Percentiles rank a stretch among this genome's conserved stretches.
Evolutionary conservation across 352 stramenopile genomes (phyloP).

Genomic region (Phytophthora aleatoria): DNA sequence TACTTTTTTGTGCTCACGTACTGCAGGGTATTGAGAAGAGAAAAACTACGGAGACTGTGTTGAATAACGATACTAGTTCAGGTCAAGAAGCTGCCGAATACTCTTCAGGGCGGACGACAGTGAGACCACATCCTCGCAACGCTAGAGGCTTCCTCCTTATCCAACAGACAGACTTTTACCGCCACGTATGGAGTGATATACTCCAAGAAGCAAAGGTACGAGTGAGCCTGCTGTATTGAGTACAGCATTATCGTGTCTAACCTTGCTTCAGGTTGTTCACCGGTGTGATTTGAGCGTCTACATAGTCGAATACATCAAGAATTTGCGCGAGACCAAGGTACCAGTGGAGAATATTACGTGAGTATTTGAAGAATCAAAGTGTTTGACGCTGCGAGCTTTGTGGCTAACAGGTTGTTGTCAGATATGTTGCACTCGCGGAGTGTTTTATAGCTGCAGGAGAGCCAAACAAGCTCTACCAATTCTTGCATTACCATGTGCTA

Average conservation of each 20-base stretch:
- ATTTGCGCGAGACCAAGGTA: constrained; percentile 51
- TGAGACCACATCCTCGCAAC: constrained; percentile 36
- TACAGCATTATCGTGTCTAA: constrained; percentile 1
- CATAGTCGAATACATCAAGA: constrained; percentile 69
- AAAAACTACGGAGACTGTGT: constrained; percentile 1
- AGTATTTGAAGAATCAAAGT: constrained; percentile 13
- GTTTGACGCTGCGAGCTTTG: background rate
- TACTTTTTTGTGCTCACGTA: constrained; percentile 1
- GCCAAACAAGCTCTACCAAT: constrained; percentile 64
- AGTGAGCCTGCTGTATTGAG: constrained; percentile 1
- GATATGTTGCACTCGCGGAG: constrained; percentile 58
- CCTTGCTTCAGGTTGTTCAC: constrained; percentile 41
- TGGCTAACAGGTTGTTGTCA: constrained; percentile 29
- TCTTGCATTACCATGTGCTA: constrained; percentile 64
- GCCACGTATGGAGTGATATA: constrained; percentile 56
- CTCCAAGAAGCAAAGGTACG: constrained; percentile 49
- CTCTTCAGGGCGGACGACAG: background rate
- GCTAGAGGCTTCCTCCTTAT: constrained; percentile 49
- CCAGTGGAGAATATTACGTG: constrained; percentile 71
- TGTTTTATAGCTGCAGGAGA: constrained; percentile 52
- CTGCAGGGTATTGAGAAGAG: constrained; percentile 15
- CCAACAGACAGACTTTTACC: constrained; percentile 63
- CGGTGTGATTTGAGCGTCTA: constrained; percentile 54
- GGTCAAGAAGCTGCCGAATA: background rate
- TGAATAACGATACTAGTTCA: constrained; percentile 6